Evolutionary conservation across 23 red algal genomes (phyloP).

Genomic region (Cyanidioschyzon merolae): DNA sequence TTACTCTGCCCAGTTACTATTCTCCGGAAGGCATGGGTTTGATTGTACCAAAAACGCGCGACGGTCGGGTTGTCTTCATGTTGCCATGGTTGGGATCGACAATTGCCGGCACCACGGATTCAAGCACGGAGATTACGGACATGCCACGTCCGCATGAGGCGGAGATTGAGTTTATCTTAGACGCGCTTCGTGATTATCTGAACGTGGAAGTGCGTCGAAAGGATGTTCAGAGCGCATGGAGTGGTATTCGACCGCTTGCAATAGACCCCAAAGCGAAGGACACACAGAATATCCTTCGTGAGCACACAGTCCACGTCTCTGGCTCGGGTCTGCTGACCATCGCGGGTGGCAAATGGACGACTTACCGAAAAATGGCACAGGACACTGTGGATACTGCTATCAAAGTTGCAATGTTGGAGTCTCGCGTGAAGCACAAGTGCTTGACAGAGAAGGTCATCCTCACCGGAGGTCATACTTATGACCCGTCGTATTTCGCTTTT

Average conservation of each 20-base stretch:
- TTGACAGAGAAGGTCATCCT: slow-evolving; percentile 71
- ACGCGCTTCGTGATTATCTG: slow-evolving; percentile 76
- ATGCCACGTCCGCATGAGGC: slow-evolving; percentile 63
- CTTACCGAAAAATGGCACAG: slow-evolving; percentile 74
- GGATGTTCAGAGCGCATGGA: slow-evolving; percentile 82
- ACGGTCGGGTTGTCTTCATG: slow-evolving; percentile 93
- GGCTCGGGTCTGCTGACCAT: slow-evolving; percentile 53
- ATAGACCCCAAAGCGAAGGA: slow-evolving; percentile 43
- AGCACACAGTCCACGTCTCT: slow-evolving; percentile 67
- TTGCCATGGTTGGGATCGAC: slow-evolving; percentile 79
- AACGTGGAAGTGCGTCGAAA: slow-evolving; percentile 65
- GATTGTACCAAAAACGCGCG: slow-evolving; percentile 85
- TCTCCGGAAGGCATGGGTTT: slow-evolving; percentile 84
- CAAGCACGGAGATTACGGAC: slow-evolving; percentile 58
- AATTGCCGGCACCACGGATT: slow-evolving; percentile 84
- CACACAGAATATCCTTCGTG: slow-evolving; percentile 72
- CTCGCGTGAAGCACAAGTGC: slow-evolving; percentile 39
- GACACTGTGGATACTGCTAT: slow-evolving; percentile 65
- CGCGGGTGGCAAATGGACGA: slow-evolving; percentile 88
- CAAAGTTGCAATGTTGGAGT: slow-evolving; percentile 28
- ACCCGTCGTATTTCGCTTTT: slow-evolving; percentile 80
- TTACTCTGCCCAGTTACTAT: slow-evolving; percentile 86
- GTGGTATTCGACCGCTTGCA: slow-evolving; percentile 69
- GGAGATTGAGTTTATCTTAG: slow-evolving; percentile 83
- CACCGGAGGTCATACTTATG: slow-evolving; percentile 66